phyloP scores from a whole-genome alignment of 2,329 filamentous ascomycete species.

The Hirsutella rhossiliensis region DNA sequence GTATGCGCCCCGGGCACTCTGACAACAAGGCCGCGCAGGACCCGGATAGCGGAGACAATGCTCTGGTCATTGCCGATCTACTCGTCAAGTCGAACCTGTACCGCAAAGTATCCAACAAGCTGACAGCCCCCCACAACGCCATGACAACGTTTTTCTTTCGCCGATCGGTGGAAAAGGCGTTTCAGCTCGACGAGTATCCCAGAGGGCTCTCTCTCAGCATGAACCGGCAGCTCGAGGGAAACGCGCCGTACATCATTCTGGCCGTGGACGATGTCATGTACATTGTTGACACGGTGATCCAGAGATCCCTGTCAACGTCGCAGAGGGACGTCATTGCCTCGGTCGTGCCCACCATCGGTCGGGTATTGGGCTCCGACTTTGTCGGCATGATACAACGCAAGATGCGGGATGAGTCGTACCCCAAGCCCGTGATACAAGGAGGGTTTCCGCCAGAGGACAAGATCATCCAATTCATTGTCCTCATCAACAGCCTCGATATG shows the following conservation, averaged over 20 bases:
- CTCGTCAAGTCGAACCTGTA: constrained; percentile 67
- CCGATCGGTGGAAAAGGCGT: constrained; percentile 91
- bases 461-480: constrained; percentile 78
- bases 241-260: constrained; percentile 83
- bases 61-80: constrained; percentile 58
- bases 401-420: constrained; percentile 94
- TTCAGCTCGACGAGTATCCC: constrained; percentile 87
- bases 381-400: constrained; percentile 95
- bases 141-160: constrained; percentile 97
- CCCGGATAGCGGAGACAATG: constrained; percentile 37
- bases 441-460: constrained; percentile 78
- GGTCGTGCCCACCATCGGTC: constrained; percentile 65
- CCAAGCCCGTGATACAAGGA: constrained; percentile 65
- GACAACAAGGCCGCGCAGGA: constrained; percentile 25
- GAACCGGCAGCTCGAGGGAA: constrained; percentile 58
- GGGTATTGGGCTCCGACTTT: constrained; percentile 80
- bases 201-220: constrained; percentile 65
- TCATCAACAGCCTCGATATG: constrained; percentile 92
- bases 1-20: neutral
- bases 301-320: constrained; percentile 75
- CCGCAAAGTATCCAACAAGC: constrained; percentile 62
- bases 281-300: constrained; percentile 85
- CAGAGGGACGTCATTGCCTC: constrained; percentile 67
- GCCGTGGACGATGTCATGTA: constrained; percentile 99
- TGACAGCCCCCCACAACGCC: constrained; percentile 72